Percentiles rank a stretch among this genome's conserved stretches.
Conservation (phyloP, 1,139 yeast genomes). For the Candida sp. region DNA sequence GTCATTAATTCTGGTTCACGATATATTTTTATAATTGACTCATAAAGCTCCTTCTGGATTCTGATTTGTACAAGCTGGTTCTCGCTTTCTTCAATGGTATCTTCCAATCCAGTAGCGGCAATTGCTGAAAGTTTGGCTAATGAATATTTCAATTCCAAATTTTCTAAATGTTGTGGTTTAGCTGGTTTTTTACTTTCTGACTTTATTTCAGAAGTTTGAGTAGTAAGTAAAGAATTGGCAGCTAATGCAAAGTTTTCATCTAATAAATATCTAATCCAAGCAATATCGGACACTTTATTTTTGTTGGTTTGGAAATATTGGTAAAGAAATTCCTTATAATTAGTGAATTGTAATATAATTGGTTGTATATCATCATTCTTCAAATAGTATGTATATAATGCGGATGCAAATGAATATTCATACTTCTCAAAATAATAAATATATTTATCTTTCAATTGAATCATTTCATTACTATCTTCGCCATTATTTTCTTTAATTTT, state of each 20-base stretch:
- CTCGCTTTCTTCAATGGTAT: constrained; percentile 28
- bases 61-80: constrained; percentile 42
- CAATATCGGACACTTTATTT: constrained; percentile 49
- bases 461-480: constrained; percentile 9
- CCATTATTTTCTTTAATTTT: constrained; percentile 23
- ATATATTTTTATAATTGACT: constrained; percentile 25
- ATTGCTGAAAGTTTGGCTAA: constrained; percentile 61
- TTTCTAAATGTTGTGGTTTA: constrained; percentile 40
- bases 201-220: neutral
- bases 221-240: constrained; percentile 35
- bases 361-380: constrained; percentile 50
- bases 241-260: constrained; percentile 52
- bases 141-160: constrained; percentile 59
- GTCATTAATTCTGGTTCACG: constrained; percentile 17
- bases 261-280: constrained; percentile 72
- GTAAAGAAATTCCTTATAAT: constrained; percentile 47
- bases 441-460: constrained; percentile 29
- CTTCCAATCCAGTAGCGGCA: constrained; percentile 18
- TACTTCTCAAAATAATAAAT: constrained; percentile 55
- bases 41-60: constrained; percentile 42
- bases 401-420: constrained; percentile 67
- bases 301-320: constrained; percentile 49
- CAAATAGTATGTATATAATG: constrained; percentile 60
- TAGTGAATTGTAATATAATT: constrained; percentile 56
- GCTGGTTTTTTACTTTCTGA: constrained; percentile 16